These are phyloP conservation scores for Copromyces sp. DNA, from an alignment of 495 filamentous ascomycete genomes.

Conservation along the genomic window DNA sequence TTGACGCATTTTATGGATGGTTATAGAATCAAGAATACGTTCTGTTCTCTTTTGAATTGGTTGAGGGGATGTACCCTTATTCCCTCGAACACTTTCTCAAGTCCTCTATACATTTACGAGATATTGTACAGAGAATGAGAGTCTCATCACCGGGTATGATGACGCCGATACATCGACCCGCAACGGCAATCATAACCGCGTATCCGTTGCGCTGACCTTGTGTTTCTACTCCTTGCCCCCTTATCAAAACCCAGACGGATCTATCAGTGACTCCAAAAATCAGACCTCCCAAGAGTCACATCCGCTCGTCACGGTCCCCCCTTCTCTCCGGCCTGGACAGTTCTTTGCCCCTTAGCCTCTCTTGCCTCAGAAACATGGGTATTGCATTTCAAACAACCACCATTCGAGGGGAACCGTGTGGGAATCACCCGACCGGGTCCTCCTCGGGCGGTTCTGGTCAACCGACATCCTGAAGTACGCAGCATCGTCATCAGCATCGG, in stretches of 20 bases:
- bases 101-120: background rate
- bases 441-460: no score
- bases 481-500: no score
- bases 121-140: background rate
- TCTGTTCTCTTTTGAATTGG: no score
- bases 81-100: background rate
- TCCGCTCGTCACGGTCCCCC: background rate
- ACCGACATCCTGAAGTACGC: no score
- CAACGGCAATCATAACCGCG: background rate
- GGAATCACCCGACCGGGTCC: no score
- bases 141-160: background rate
- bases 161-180: background rate
- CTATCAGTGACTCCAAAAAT: background rate
- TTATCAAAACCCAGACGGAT: background rate
- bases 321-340: background rate
- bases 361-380: no score
- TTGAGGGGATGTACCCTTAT: no score
- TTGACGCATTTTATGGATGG: no score
- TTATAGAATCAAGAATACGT: no score
- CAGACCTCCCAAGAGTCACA: background rate
- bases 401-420: no score
- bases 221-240: background rate
- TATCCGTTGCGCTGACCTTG: background rate
- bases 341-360: background rate
- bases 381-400: no score